Percentiles rank a stretch among this genome's conserved stretches.
These are phyloP conservation scores for Chlamydomonas schloesseri DNA, from an alignment of 139 green algal species.

Conservation along the genomic window DNA sequence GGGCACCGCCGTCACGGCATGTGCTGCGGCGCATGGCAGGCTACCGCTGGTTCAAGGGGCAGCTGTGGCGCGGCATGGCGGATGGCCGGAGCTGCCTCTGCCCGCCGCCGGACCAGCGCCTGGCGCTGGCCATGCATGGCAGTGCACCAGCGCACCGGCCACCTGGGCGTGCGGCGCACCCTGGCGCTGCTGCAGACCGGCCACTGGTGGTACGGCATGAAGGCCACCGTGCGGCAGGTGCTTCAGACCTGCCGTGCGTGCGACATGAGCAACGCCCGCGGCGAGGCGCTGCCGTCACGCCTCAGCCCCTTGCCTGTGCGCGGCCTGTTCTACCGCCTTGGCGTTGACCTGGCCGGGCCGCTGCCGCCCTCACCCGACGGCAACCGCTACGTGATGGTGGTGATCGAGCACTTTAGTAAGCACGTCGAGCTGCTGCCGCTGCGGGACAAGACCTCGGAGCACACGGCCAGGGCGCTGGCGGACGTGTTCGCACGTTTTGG, in stretches of 20 bases:
- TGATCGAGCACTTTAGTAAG: conserved; percentile 50
- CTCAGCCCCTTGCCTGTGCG: conserved; percentile 26
- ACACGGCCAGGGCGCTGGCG: neutral
- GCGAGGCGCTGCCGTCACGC: neutral
- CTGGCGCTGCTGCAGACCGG: neutral
- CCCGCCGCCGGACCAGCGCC: neutral
- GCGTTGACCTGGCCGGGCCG: conserved; percentile 38
- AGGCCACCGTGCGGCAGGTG: neutral
- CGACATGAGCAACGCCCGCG: neutral
- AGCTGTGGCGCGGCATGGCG: neutral
- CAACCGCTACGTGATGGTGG: conserved; percentile 50
- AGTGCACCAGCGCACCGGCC: neutral
- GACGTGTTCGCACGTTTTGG: conserved; percentile 34
- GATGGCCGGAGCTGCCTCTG: neutral
- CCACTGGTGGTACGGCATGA: conserved; percentile 29
- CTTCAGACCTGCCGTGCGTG: neutral
- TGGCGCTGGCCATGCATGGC: neutral
- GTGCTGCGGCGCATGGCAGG: neutral
- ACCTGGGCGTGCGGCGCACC: conserved; percentile 20
- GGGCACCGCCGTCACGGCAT: no score
- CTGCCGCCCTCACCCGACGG: neutral
- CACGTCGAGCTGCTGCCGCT: conserved; percentile 31
- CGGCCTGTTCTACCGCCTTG: conserved; percentile 25
- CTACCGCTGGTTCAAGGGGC: neutral
- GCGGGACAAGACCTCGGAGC: neutral